These are phyloP conservation scores for Phytopythium chamaehyphon DNA, from an alignment of 352 stramenopile species.

Conservation along the genomic window DNA sequence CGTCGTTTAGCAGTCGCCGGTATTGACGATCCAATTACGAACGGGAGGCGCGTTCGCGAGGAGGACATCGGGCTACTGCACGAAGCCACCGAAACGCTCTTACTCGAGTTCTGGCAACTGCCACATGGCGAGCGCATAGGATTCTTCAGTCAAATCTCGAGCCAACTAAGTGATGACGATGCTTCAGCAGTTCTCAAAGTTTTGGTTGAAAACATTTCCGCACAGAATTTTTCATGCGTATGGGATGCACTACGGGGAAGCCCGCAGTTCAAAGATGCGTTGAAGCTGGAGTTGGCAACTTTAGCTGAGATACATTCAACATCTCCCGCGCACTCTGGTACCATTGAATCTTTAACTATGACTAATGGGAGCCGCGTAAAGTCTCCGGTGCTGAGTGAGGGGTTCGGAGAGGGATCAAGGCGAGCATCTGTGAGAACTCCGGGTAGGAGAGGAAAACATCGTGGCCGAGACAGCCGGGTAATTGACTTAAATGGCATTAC, in stretches of 20 bases:
- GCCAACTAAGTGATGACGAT: slow-evolving; percentile 46
- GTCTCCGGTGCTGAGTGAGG: neutral
- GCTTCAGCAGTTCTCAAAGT: slow-evolving; percentile 36
- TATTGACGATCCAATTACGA: slow-evolving; percentile 3
- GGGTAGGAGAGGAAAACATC: slow-evolving; percentile 6
- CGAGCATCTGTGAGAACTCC: slow-evolving; percentile 2
- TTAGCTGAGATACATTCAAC: neutral
- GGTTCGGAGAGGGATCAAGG: neutral
- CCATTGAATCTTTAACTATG: neutral
- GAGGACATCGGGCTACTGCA: slow-evolving; percentile 49
- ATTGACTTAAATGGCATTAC: slow-evolving; percentile 49
- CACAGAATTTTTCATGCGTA: slow-evolving; percentile 33
- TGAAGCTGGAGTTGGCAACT: slow-evolving; percentile 14
- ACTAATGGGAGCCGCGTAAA: neutral
- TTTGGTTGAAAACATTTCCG: slow-evolving; percentile 46
- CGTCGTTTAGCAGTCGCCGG: slow-evolving; percentile 20
- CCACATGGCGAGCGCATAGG: slow-evolving; percentile 46
- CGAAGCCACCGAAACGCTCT: slow-evolving; percentile 49
- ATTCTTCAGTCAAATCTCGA: slow-evolving; percentile 73
- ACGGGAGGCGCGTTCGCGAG: slow-evolving; percentile 8
- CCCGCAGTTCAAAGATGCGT: slow-evolving; percentile 38
- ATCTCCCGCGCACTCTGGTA: neutral
- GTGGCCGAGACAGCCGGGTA: slow-evolving; percentile 19
- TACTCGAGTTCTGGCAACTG: slow-evolving; percentile 68
- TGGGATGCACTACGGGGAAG: slow-evolving; percentile 50